These are phyloP conservation scores for Aegilops umbellulata DNA, from an alignment of 176 grass and related monocot genomes.

Conservation along the genomic window DNA sequence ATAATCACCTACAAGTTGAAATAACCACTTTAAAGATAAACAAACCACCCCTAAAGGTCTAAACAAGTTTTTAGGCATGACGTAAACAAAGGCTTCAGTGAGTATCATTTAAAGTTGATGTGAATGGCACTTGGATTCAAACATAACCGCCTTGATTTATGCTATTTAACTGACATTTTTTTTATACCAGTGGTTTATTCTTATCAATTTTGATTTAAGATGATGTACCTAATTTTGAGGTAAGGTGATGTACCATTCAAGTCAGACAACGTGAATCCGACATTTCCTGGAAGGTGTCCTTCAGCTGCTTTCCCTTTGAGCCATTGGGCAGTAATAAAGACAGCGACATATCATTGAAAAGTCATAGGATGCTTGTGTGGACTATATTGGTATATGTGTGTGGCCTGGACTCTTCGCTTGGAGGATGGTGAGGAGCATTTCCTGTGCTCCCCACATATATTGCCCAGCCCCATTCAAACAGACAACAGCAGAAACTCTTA, in stretches of 20 bases:
- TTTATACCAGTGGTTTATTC: neutral
- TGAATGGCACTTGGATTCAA: neutral
- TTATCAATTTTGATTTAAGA: neutral
- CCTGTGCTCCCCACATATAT: too few relatives aligned
- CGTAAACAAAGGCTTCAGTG: neutral
- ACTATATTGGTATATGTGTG: neutral
- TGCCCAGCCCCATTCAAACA: too few relatives aligned
- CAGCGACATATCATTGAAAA: neutral
- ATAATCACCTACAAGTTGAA: neutral
- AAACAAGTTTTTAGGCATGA: neutral
- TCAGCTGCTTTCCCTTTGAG: neutral
- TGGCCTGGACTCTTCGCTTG: neutral
- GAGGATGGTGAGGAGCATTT: neutral
- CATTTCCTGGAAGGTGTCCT: neutral
- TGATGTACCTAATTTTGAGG: neutral
- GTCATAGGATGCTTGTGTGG: neutral
- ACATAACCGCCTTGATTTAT: neutral
- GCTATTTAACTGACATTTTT: neutral
- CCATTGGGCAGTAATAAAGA: neutral
- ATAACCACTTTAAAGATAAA: neutral
- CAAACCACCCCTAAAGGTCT: neutral
- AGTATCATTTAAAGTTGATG: neutral
- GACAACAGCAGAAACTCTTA: neutral
- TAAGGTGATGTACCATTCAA: neutral
- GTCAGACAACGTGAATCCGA: neutral